phyloP scores from a whole-genome alignment of 2,329 filamentous ascomycete genomes.

The Lachnellula cervina region DNA sequence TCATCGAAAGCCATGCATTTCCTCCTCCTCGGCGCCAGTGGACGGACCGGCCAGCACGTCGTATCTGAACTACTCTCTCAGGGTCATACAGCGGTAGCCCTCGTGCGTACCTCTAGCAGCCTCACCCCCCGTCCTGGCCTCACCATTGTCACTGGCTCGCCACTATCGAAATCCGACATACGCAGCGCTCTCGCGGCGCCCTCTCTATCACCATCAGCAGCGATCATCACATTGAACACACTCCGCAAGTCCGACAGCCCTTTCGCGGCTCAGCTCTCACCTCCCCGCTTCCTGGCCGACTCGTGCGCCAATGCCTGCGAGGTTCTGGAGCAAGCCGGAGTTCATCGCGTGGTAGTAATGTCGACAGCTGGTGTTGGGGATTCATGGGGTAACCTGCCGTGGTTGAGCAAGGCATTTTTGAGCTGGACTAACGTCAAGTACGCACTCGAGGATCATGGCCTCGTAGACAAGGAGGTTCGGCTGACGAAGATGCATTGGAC shows the following conservation, averaged over 20 bases:
- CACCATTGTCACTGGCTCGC: conserved; percentile 33
- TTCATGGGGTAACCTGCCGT: conserved; percentile 34
- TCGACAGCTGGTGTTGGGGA: conserved; percentile 38
- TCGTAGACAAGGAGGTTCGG: conserved; percentile 36
- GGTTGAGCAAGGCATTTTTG: conserved; percentile 35
- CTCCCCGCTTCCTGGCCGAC: conserved; percentile 36
- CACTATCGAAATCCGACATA: conserved; percentile 34
- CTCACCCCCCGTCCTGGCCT: conserved; percentile 29
- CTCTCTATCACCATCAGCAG: conserved; percentile 27
- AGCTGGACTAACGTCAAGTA: conserved; percentile 38
- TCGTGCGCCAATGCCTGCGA: conserved; percentile 34
- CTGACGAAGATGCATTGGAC: conserved; percentile 34
- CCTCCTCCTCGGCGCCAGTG: conserved; percentile 40
- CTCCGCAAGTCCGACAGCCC: conserved; percentile 38
- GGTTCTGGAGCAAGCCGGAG: conserved; percentile 30
- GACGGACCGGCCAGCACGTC: conserved; percentile 40
- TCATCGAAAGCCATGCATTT: conserved; percentile 32
- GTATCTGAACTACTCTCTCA: conserved; percentile 36
- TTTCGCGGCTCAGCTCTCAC: conserved; percentile 36
- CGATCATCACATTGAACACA: conserved; percentile 38
- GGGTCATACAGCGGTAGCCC: conserved; percentile 36
- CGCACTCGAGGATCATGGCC: conserved; percentile 35
- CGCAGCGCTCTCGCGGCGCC: conserved; percentile 24
- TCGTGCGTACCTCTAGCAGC: conserved; percentile 33
- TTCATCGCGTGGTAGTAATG: conserved; percentile 35